A percentile compares a stretch with the other conserved stretches of the same genome.
Conservation (phyloP, 192 early-diverging fungal genomes). For the Backusella sp. region DNA sequence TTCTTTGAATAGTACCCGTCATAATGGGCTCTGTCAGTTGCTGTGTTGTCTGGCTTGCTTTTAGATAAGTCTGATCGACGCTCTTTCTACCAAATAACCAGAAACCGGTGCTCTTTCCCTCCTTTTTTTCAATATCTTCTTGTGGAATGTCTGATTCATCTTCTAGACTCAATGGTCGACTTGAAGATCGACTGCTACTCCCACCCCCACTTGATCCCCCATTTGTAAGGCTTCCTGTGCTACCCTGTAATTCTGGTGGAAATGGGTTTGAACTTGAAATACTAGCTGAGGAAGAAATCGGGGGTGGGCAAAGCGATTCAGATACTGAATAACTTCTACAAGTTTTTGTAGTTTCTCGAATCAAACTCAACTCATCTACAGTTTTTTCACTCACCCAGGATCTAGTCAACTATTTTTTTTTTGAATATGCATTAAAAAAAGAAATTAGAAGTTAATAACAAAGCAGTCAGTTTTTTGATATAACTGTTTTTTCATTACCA, state of each 20-base stretch:
- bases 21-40: background rate
- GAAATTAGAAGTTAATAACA: background rate
- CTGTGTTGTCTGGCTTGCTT: background rate
- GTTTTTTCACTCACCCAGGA: slow-evolving; percentile 71
- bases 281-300: background rate
- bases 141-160: background rate
- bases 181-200: slow-evolving; percentile 24
- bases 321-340: background rate
- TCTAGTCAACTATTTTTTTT: slow-evolving; percentile 46
- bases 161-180: slow-evolving; percentile 32
- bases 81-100: slow-evolving; percentile 21
- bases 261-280: background rate
- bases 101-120: slow-evolving; percentile 1
- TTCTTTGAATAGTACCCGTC: slow-evolving; percentile 10
- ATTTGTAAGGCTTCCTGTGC: slow-evolving; percentile 14
- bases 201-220: background rate
- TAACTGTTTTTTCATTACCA: slow-evolving; percentile 39
- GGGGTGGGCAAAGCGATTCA: background rate
- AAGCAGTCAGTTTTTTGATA: background rate
- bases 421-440: background rate
- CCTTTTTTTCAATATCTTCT: background rate
- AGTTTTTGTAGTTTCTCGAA: slow-evolving; percentile 54
- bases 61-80: background rate
- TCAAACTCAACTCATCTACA: slow-evolving; percentile 68
- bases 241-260: slow-evolving; percentile 5